These are phyloP conservation scores for Alternaria longipes DNA, from an alignment of 2,329 filamentous ascomycete species.

Conservation along the genomic window DNA sequence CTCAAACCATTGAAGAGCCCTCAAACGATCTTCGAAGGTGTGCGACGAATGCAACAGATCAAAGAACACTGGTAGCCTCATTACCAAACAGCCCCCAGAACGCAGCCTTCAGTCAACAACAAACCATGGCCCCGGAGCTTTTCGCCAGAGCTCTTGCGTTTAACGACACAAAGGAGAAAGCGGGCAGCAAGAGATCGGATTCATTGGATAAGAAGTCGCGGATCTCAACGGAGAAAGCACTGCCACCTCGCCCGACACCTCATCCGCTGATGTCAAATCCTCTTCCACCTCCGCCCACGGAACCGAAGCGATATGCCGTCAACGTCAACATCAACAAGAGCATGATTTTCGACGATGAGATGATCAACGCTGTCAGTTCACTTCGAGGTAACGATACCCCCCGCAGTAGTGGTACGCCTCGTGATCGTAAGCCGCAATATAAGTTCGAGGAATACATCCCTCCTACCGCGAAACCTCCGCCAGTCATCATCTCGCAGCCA, in stretches of 20 bases:
- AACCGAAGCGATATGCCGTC: slow-evolving; percentile 31
- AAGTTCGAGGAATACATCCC: slow-evolving; percentile 38
- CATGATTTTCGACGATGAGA: slow-evolving; percentile 39
- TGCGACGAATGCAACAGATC: slow-evolving; percentile 34
- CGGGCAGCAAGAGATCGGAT: neutral
- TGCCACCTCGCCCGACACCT: slow-evolving; percentile 22
- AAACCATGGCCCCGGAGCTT: slow-evolving; percentile 19
- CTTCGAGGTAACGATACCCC: slow-evolving; percentile 21
- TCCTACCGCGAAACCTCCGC: slow-evolving; percentile 18
- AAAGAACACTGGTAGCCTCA: slow-evolving; percentile 38
- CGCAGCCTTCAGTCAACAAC: slow-evolving; percentile 21
- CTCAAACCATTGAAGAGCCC: slow-evolving; percentile 26
- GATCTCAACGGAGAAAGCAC: slow-evolving; percentile 17
- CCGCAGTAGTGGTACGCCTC: slow-evolving; percentile 19
- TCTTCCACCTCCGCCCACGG: slow-evolving; percentile 27
- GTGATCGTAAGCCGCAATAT: slow-evolving; percentile 31
- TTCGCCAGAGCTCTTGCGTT: slow-evolving; percentile 22
- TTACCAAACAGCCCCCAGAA: slow-evolving; percentile 37
- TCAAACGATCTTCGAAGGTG: slow-evolving; percentile 18
- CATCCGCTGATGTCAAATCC: slow-evolving; percentile 23
- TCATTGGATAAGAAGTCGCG: slow-evolving; percentile 11
- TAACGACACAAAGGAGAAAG: slow-evolving; percentile 19
- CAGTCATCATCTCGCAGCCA: slow-evolving; percentile 15
- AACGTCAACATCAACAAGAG: slow-evolving; percentile 43
- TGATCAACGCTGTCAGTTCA: slow-evolving; percentile 28